These are phyloP conservation scores for Alternaria angustiovoidea DNA, from an alignment of 2,329 filamentous ascomycete species.

Conservation along the genomic window DNA sequence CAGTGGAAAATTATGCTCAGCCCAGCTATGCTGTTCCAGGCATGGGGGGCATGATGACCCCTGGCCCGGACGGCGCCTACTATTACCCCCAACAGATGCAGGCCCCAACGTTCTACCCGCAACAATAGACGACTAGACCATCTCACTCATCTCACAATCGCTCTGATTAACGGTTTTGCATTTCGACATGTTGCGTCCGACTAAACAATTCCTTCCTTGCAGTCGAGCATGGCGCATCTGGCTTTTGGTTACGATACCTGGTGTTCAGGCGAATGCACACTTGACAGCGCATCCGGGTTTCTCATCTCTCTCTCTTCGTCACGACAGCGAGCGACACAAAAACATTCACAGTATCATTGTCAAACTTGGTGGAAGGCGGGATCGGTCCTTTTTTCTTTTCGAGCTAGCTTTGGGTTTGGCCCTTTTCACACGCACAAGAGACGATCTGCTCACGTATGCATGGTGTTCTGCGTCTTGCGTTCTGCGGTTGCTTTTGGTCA, in stretches of 20 bases:
- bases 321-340: constrained; percentile 14
- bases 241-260: constrained; percentile 14
- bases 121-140: constrained; percentile 36
- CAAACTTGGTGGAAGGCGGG: constrained; percentile 1
- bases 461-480: constrained; percentile 16
- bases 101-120: constrained; percentile 66
- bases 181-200: constrained; percentile 7
- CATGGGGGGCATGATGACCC: constrained; percentile 83
- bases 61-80: constrained; percentile 62
- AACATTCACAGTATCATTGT: constrained; percentile 9
- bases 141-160: neutral
- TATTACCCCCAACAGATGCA: constrained; percentile 65
- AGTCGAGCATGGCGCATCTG: constrained; percentile 17
- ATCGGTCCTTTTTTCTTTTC: neutral
- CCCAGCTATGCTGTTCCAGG: constrained; percentile 65
- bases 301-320: neutral
- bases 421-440: constrained; percentile 3
- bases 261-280: constrained; percentile 10
- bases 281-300: constrained; percentile 13
- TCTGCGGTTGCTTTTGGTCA: constrained; percentile 1
- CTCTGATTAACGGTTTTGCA: constrained; percentile 2
- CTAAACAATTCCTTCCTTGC: constrained; percentile 12
- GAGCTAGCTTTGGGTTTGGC: neutral
- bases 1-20: constrained; percentile 55
- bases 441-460: constrained; percentile 17